phyloP scores from a whole-genome alignment of 2,329 filamentous ascomycete genomes.

The Neurospora sp. region DNA sequence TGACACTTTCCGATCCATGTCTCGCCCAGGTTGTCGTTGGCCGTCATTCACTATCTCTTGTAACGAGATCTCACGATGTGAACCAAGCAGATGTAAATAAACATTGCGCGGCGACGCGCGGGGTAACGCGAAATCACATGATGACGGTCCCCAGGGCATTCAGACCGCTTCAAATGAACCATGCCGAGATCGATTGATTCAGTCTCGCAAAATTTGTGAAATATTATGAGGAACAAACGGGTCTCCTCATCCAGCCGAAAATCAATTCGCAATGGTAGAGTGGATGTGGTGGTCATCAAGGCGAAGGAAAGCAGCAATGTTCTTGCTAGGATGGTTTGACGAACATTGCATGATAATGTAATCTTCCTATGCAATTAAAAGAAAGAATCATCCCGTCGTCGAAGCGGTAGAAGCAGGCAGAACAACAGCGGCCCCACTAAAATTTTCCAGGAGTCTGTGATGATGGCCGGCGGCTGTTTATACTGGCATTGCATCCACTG shows the following conservation, averaged over 20 bases:
- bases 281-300: neutral
- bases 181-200: neutral
- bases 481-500: neutral
- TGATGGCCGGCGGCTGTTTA: neutral
- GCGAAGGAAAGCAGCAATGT: neutral
- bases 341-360: neutral
- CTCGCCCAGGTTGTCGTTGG: neutral
- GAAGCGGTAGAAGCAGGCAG: neutral
- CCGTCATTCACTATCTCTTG: neutral
- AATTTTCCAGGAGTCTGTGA: slow-evolving; percentile 1
- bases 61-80: neutral
- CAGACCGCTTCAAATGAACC: neutral
- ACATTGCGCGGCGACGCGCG: neutral
- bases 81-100: neutral
- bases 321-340: neutral
- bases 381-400: neutral
- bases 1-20: neutral
- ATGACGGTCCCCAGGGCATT: neutral
- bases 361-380: neutral
- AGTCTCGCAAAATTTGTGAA: neutral
- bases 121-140: neutral
- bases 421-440: slow-evolving; percentile 6
- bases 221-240: neutral
- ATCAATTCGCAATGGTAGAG: neutral
- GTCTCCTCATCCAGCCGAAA: neutral